Conservation (phyloP, 2,329 filamentous ascomycete genomes). For the Penicillium sp. region DNA sequence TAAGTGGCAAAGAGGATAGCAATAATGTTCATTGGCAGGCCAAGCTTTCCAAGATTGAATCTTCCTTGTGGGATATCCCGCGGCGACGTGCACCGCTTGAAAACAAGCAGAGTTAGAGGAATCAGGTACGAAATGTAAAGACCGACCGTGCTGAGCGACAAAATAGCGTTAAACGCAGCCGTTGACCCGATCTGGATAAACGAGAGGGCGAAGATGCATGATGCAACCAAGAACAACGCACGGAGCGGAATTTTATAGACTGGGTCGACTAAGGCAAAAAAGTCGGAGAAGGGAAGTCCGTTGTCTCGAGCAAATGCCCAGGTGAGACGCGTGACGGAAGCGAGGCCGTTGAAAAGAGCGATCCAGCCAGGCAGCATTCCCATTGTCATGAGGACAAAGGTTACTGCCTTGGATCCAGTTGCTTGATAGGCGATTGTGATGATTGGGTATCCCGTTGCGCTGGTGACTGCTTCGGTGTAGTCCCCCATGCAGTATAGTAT, state of each 20-base stretch:
- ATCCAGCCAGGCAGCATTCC: constrained; percentile 27
- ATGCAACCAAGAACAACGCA: constrained; percentile 30
- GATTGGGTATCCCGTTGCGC: constrained; percentile 49
- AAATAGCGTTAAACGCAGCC: constrained; percentile 54
- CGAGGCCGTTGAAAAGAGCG: constrained; percentile 30
- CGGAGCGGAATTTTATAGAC: constrained; percentile 44
- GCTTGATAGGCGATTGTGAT: constrained; percentile 53
- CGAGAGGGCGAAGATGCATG: constrained; percentile 31
- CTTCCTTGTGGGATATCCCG: constrained; percentile 25
- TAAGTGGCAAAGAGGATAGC: constrained; percentile 33
- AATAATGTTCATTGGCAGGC: constrained; percentile 28
- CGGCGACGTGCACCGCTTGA: constrained; percentile 19
- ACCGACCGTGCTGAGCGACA: constrained; percentile 52
- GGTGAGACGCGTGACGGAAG: constrained; percentile 41
- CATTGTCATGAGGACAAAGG: constrained; percentile 45
- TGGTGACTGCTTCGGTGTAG: constrained; percentile 37
- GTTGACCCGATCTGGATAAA: constrained; percentile 53
- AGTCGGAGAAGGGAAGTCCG: constrained; percentile 41
- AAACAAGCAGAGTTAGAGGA: constrained; percentile 37
- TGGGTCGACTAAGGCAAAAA: constrained; percentile 30
- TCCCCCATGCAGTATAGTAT: constrained; percentile 47
- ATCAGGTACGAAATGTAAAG: constrained; percentile 55
- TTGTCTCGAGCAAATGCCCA: constrained; percentile 49
- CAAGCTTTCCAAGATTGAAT: constrained; percentile 31
- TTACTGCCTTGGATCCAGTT: constrained; percentile 44